phyloP scores from a whole-genome alignment of 208 protist genomes.

The Herpetomonas samuelpessoai region DNA sequence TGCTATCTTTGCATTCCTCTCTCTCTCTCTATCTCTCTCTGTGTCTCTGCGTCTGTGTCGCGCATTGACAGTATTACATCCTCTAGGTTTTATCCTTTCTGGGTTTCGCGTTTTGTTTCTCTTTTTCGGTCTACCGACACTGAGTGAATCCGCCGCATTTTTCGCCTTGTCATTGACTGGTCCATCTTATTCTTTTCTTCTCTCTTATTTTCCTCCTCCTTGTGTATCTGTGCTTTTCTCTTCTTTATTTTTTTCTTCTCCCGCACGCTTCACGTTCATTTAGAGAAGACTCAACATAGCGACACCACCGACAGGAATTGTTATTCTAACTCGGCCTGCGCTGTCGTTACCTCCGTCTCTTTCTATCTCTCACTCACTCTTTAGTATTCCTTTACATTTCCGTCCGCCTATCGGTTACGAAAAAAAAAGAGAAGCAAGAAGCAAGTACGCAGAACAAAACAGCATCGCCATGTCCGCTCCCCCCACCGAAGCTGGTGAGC shows the following conservation, averaged over 20 bases:
- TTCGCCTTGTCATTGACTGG: too few species aligned
- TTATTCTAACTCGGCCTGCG: too few species aligned
- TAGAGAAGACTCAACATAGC: too few species aligned
- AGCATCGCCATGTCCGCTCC: slow-evolving; percentile 45
- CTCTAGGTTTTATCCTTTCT: neutral
- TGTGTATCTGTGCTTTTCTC: slow-evolving; percentile 1
- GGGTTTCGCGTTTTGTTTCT: slow-evolving; percentile 13
- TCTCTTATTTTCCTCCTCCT: slow-evolving; percentile 8
- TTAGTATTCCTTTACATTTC: slow-evolving; percentile 9
- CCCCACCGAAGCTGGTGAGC: slow-evolving; percentile 44
- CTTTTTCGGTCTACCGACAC: too few species aligned
- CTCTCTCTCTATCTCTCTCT: slow-evolving; percentile 6
- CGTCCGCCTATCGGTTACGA: neutral
- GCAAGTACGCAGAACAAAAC: too few species aligned
- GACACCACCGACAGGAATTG: too few species aligned
- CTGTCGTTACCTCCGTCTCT: too few species aligned
- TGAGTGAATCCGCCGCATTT: too few species aligned
- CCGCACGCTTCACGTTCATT: neutral
- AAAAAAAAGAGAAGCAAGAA: slow-evolving; percentile 4
- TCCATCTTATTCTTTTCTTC: slow-evolving; percentile 13
- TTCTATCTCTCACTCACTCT: slow-evolving; percentile 12
- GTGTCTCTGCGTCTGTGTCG: neutral
- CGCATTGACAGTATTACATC: neutral
- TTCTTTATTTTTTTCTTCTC: slow-evolving; percentile 13
- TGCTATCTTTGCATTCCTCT: slow-evolving; percentile 1